phyloP scores from a whole-genome alignment of 2,329 filamentous ascomycete genomes.

The Epichloe elymi region DNA sequence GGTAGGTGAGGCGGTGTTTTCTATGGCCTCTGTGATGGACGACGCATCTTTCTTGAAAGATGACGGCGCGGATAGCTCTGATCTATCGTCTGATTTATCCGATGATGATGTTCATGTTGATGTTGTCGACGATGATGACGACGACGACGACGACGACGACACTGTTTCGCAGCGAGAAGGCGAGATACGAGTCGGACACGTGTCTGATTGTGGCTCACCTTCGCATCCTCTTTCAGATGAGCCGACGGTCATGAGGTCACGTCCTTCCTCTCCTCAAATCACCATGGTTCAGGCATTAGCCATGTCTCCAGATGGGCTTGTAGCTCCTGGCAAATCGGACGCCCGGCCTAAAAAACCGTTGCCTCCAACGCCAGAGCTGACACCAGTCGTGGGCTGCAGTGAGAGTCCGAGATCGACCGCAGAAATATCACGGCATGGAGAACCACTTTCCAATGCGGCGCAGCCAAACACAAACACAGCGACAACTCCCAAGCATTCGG shows the following conservation, averaged over 20 bases:
- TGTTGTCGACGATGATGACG: too few species aligned
- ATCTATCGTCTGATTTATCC: background rate
- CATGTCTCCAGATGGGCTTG: constrained; percentile 4
- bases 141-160: constrained; percentile 16
- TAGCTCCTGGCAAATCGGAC: background rate
- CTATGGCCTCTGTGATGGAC: constrained; percentile 10
- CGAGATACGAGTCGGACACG: constrained; percentile 18
- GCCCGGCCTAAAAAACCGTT: constrained; percentile 11
- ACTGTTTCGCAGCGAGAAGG: constrained; percentile 36
- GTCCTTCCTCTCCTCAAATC: constrained; percentile 32
- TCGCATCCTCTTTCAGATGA: constrained; percentile 17
- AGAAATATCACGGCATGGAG: constrained; percentile 19
- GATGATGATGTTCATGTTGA: background rate
- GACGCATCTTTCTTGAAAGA: constrained; percentile 37
- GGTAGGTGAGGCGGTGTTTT: constrained; percentile 20
- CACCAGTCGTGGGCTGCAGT: constrained; percentile 28
- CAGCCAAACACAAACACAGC: constrained; percentile 17
- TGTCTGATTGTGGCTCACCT: constrained; percentile 15
- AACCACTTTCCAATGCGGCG: constrained; percentile 23
- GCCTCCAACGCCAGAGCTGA: constrained; percentile 33
- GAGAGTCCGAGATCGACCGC: constrained; percentile 10
- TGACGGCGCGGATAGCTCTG: constrained; percentile 24
- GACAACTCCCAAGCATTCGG: constrained; percentile 27
- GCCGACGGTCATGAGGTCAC: background rate
- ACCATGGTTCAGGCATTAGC: constrained; percentile 33